A percentile compares a stretch with the other conserved stretches of the same genome.
Evolutionary conservation across 208 protist species (phyloP).

Genomic region (Trypanosoma theileri): DNA sequence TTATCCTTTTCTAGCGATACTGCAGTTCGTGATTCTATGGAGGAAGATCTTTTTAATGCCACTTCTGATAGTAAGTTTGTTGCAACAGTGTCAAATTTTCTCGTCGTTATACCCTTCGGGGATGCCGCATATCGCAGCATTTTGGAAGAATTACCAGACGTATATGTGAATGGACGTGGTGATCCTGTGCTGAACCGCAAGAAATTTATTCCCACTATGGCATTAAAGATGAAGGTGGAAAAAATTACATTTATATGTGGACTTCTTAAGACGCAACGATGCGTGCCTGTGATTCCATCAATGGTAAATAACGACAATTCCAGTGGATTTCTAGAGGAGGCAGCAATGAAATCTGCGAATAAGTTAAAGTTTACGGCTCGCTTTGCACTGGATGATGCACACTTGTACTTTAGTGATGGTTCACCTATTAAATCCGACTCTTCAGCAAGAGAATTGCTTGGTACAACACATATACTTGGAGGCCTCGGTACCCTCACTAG

Average conservation of each 20-base stretch:
- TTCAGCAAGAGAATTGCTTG: conserved; percentile 30
- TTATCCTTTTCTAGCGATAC: conserved; percentile 12
- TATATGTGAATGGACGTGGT: conserved; percentile 49
- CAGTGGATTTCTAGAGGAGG: neutral
- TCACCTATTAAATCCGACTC: conserved; percentile 30
- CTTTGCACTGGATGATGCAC: conserved; percentile 46
- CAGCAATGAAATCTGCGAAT: neutral
- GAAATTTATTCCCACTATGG: conserved; percentile 74
- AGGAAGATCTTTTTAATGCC: conserved; percentile 39
- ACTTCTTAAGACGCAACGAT: conserved; percentile 17
- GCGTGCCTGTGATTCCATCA: conserved; percentile 2
- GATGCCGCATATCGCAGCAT: conserved; percentile 77
- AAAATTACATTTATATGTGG: conserved; percentile 56
- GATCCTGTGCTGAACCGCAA: conserved; percentile 49
- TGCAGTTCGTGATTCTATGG: conserved; percentile 8
- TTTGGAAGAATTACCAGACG: conserved; percentile 56
- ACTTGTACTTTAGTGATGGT: conserved; percentile 75
- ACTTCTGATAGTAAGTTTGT: conserved; percentile 50
- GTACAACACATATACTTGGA: conserved; percentile 57
- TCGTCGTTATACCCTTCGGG: conserved; percentile 81
- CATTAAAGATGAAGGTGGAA: conserved; percentile 68
- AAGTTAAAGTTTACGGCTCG: conserved; percentile 46
- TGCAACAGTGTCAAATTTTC: conserved; percentile 63
- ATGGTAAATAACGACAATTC: neutral
- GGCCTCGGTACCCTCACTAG: conserved; percentile 67